Percentiles rank a stretch among this genome's conserved stretches.
phyloP scores from a whole-genome alignment of 352 stramenopile genomes.

The Phytophthora quininea region DNA sequence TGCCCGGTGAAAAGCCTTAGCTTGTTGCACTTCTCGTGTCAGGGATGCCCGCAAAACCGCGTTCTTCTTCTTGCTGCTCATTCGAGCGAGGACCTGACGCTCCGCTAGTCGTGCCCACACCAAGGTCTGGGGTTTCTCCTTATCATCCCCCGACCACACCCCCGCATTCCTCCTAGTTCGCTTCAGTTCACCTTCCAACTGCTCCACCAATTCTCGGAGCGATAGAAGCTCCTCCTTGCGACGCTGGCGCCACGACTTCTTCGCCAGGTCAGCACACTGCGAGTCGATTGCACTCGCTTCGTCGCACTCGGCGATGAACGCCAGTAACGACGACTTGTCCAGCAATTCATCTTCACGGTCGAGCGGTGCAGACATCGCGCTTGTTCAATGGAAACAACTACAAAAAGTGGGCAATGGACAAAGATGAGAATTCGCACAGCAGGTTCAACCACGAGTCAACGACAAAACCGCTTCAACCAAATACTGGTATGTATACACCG shows the following conservation, averaged over 20 bases:
- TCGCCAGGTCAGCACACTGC: neutral
- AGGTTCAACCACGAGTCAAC: slow-evolving; percentile 11
- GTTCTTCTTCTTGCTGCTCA: neutral
- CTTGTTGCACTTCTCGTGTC: neutral
- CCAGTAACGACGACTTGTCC: neutral
- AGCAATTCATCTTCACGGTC: neutral
- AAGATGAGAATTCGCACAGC: neutral
- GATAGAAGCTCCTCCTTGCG: neutral
- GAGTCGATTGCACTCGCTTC: neutral
- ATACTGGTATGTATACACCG: too few relatives aligned
- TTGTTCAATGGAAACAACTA: too few relatives aligned
- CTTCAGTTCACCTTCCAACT: neutral
- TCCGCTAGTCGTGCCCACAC: neutral
- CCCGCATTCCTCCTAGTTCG: neutral
- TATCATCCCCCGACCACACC: neutral
- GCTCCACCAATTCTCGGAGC: neutral
- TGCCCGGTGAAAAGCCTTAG: neutral
- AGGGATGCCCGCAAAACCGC: neutral
- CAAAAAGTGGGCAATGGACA: neutral
- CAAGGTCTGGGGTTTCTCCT: neutral
- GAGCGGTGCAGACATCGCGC: neutral
- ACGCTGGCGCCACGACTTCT: neutral
- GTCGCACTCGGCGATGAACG: neutral
- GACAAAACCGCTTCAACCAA: neutral
- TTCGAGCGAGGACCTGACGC: neutral